Base-by-base conservation (phyloP, 2,329 filamentous ascomycete species). In the Metarhizium guizhouense region DNA sequence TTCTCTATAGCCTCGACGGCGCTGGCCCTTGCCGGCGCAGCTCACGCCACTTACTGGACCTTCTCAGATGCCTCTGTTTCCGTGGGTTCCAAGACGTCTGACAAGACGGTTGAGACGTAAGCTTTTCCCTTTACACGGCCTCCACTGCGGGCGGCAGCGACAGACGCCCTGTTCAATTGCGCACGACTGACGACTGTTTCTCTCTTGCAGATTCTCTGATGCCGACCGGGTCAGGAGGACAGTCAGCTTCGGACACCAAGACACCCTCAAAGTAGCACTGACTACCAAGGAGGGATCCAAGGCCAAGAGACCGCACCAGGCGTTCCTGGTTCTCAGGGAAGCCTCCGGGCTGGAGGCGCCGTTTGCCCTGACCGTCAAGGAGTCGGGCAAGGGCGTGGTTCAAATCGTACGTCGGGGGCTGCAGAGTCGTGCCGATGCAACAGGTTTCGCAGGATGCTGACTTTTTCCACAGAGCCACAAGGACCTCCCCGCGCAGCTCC, bases 231-330 rank as follows among this genome's bases (percentile, higher is more conserved):
- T 92, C 59, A 73, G 82, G 53, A 82, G 82, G 52, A 73, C 85
- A 13, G 69, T 96, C 47, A 71, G 78, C 11, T 76, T 97, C 59
- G 82, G 84, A 59, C 72, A 79, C 54, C 70, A 81, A 54, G 91
- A 95, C 67, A 84, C 84, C 47, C 77, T 97, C 67, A 96, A 94
- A 76, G 75, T 99, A 62, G 74, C 84, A 62, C 75, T 99, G 65
- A 95, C 90, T 38, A 81, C 90, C 8, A 87, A 87, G 68, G 90
- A 96, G 66, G 85, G 82, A 67, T 84, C 85, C 72, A 86, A 84
- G 63, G 80, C 83, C 50, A 93, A 91, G 78, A 84, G 88, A 61
- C 90, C 94, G 63, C 94, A 99, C 73, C 94, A 99, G 74, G 91
- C 91, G 6, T 96, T 96, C 76, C 79, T 99, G 54, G 79, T 94